Percentiles rank a stretch among this genome's conserved stretches.
These are phyloP conservation scores for Blastocystis sp. DNA, from an alignment of 352 stramenopile genomes.

Conservation along the genomic window DNA sequence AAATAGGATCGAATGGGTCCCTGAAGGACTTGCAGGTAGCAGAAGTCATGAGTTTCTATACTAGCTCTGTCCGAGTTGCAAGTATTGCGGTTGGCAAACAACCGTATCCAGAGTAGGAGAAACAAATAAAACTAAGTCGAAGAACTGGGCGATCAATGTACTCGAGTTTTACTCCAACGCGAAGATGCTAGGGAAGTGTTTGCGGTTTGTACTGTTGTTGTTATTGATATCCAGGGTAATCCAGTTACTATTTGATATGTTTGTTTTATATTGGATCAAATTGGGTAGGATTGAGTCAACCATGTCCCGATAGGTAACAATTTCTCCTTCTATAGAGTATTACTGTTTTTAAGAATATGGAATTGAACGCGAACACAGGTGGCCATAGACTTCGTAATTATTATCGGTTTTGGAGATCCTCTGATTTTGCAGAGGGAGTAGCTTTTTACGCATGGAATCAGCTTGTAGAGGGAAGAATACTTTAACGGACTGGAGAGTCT, in stretches of 20 bases:
- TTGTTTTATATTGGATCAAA: not conserved
- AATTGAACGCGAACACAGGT: not conserved
- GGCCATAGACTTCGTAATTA: slow-evolving; percentile 9
- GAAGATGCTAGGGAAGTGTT: not conserved
- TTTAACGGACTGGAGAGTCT: not conserved
- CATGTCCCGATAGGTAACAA: no score
- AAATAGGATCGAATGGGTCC: not conserved
- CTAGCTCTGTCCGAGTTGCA: not conserved
- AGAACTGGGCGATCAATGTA: not conserved
- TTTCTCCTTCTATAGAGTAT: not conserved
- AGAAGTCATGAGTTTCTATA: not conserved
- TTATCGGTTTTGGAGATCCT: slow-evolving; percentile 40
- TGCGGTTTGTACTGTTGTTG: not conserved
- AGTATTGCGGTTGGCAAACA: not conserved
- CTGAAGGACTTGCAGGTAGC: not conserved
- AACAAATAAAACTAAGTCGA: not conserved
- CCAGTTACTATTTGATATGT: not conserved
- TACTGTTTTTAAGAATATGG: not conserved
- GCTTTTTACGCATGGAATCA: not conserved
- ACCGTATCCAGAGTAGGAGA: not conserved
- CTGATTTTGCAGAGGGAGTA: not conserved
- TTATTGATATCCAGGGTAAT: not conserved
- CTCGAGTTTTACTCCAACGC: not conserved
- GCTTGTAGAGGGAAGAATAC: not conserved
- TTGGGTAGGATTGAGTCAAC: no score